Percentiles rank a stretch among this genome's conserved stretches.
phyloP scores from a whole-genome alignment of 768 basidiomycete species.

The Termitomyces sp. region DNA sequence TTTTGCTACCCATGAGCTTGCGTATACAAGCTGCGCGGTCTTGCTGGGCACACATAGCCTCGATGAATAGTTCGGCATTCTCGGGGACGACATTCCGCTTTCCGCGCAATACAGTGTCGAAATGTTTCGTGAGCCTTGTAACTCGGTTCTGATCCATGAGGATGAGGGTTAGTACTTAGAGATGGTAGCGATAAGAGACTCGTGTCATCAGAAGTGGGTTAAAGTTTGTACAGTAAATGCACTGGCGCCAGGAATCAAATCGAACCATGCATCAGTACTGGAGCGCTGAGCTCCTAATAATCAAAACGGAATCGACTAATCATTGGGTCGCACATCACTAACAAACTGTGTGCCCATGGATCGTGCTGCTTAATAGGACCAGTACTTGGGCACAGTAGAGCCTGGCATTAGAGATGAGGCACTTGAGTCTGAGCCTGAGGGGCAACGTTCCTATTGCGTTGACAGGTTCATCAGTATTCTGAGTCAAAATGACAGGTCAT shows the following conservation, averaged over 20 bases:
- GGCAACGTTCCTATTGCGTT: not conserved
- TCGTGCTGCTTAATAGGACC: not conserved
- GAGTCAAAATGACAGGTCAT: not conserved
- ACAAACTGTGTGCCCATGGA: not conserved
- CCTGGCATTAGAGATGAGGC: not conserved
- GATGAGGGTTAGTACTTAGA: not conserved
- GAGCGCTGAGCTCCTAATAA: not conserved
- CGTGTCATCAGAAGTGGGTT: not conserved
- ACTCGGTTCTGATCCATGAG: not conserved
- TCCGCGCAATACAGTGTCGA: not conserved
- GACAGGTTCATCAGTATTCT: too few relatives aligned
- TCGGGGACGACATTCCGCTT: not conserved
- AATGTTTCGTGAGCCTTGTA: not conserved
- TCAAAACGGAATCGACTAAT: not conserved
- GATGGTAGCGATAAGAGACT: not conserved
- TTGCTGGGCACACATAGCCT: constrained; percentile 6
- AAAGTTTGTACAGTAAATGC: not conserved
- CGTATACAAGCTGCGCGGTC: not conserved
- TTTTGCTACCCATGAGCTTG: not conserved
- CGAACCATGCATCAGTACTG: not conserved
- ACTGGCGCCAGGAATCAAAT: not conserved
- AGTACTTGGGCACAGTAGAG: not conserved
- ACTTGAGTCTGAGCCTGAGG: not conserved
- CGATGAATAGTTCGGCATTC: not conserved
- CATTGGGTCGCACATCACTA: not conserved